Base-by-base conservation (phyloP, 2,329 filamentous ascomycete genomes). In the Fusarium sacchari region DNA sequence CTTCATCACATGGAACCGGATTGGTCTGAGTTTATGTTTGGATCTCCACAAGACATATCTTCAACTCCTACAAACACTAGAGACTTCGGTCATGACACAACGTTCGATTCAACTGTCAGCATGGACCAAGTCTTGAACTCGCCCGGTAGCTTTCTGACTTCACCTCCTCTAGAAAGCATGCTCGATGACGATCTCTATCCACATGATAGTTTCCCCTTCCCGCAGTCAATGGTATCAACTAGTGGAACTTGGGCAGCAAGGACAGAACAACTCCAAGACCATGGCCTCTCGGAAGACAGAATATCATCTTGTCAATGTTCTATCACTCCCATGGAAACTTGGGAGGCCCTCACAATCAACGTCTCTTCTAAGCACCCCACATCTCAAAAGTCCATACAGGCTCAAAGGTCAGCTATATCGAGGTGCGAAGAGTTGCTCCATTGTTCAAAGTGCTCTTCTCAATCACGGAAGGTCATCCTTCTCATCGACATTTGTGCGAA, bases 1-100 rank as follows among this genome's bases (percentile, higher is more conserved):
- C 6, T n/a, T 18, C 24, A 55, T 4, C 24, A 30, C 7, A n/a
- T 37, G 50, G 50, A 39, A 18, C 18, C 36, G 2, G 24, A 55
- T 14, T 55, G 50, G 50, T 40, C 50, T 28, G 50, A 55, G 7
- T 55, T 55, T 11, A 39, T 55, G 36, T 30, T 55, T 28, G 36
- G 20, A 17, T 39, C 36, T 5, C 50, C 50, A 18, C 18, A 39
- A 22, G 34, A 39, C 14, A 26, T 18, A 30, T 13, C 36, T 10
- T 7, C 20, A n/a, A 17, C 50, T 18, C 50, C 24, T 28, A 28
- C 24, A 17, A n/a, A 55, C 24, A 7, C 34, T 4, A 18, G 24
- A 13, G 20, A 17, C 13, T 22, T 39, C 5, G n/a, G 20, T 12
- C 50, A 37, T 8, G 36, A 28, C 20, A 40, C 36, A 10, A 1